Evolutionary conservation across 2,329 filamentous ascomycete genomes (phyloP).

Genomic region (Beauveria brongniartii): DNA sequence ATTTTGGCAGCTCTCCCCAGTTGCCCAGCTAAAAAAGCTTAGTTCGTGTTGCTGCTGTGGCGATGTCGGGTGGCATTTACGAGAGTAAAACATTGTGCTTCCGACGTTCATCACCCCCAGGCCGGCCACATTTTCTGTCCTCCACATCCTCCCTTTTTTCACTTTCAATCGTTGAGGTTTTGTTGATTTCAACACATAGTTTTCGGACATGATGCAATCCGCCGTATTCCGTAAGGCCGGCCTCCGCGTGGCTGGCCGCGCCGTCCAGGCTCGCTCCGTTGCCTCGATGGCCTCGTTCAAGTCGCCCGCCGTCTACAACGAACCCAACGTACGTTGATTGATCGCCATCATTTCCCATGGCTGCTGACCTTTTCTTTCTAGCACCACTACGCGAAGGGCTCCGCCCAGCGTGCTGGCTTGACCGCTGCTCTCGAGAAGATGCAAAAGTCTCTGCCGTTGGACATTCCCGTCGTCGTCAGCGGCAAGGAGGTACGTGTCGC

Average conservation of each 20-base stretch:
- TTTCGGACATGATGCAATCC: constrained; percentile 24
- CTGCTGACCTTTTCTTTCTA: constrained; percentile 27
- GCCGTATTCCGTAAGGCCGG: constrained; percentile 25
- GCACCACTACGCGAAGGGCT: constrained; percentile 85
- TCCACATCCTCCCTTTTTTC: not conserved
- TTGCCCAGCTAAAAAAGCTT: not conserved
- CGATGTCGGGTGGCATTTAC: constrained; percentile 8
- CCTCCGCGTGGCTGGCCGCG: constrained; percentile 22
- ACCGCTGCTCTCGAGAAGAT: constrained; percentile 63
- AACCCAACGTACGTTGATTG: constrained; percentile 72
- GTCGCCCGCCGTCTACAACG: constrained; percentile 78
- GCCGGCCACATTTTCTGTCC: not conserved
- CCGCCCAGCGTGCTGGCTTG: constrained; percentile 68
- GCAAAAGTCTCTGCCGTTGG: constrained; percentile 60
- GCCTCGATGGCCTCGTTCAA: constrained; percentile 76
- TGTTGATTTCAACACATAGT: not conserved
- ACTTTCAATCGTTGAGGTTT: constrained; percentile 14
- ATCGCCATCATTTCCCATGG: not conserved
- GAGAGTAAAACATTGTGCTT: not conserved
- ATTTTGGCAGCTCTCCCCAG: not conserved
- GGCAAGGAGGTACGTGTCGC: constrained; percentile 61
- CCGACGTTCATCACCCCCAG: not conserved
- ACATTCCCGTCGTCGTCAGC: constrained; percentile 75
- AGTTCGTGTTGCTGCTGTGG: not conserved
- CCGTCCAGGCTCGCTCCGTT: constrained; percentile 24